A percentile compares a stretch with the other conserved stretches of the same genome.
Conservation (phyloP, 169 alveolate genomes). For the Plasmodium yoelii region DNA sequence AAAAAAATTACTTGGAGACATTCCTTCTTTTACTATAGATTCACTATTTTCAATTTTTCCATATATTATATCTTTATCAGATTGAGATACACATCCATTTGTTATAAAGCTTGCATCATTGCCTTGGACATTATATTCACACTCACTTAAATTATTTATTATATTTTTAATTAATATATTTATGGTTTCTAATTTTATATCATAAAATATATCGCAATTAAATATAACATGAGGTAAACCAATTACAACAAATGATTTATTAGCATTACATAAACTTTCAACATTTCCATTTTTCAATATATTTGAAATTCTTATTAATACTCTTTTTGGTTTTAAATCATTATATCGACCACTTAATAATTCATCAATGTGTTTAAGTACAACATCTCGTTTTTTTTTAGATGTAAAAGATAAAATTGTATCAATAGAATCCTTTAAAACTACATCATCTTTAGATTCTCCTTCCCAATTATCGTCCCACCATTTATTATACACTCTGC, state of each 20-base stretch:
- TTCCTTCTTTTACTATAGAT: neutral
- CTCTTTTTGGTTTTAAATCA: slow-evolving; percentile 15
- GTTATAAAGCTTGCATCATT: neutral
- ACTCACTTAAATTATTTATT: slow-evolving; percentile 11
- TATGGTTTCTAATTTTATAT: slow-evolving; percentile 27
- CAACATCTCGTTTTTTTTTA: neutral
- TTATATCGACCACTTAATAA: slow-evolving; percentile 52
- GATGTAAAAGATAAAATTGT: slow-evolving; percentile 17
- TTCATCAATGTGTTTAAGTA: slow-evolving; percentile 20
- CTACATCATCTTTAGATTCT: neutral
- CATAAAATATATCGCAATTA: slow-evolving; percentile 23
- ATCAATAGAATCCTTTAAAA: slow-evolving; percentile 11
- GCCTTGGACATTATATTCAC: neutral
- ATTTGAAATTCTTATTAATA: slow-evolving; percentile 46
- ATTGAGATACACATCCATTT: slow-evolving; percentile 48
- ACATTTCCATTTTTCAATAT: slow-evolving; percentile 28
- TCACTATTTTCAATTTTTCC: neutral
- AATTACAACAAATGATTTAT: slow-evolving; percentile 21
- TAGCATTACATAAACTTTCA: slow-evolving; percentile 32
- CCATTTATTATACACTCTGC: neutral
- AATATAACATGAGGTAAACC: slow-evolving; percentile 49
- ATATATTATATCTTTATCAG: slow-evolving; percentile 38
- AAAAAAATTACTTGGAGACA: slow-evolving; percentile 51
- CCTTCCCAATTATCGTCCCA: neutral
- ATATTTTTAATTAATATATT: slow-evolving; percentile 40